phyloP scores from a whole-genome alignment of 2,329 filamentous ascomycete genomes.

The Colletotrichum graminicola region DNA sequence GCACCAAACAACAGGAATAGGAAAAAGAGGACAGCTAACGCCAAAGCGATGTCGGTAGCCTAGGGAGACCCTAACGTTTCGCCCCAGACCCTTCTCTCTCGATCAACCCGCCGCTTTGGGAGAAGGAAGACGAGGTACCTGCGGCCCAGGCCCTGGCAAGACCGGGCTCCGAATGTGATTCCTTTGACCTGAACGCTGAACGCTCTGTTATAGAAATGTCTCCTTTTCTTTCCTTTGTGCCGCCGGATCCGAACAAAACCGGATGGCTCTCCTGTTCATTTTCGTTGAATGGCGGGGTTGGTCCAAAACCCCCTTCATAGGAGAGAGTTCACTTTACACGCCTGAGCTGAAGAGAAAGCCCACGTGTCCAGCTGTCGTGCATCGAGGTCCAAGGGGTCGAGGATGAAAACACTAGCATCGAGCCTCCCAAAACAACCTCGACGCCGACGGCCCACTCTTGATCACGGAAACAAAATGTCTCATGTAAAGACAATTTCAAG shows the following conservation, averaged over 20 bases:
- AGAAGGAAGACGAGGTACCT: not conserved
- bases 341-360: not conserved
- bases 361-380: not conserved
- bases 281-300: not conserved
- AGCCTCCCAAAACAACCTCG: not conserved
- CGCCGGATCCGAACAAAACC: not conserved
- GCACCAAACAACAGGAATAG: not conserved
- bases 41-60: not conserved
- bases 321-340: not conserved
- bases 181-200: conserved; percentile 2
- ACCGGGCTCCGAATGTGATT: not conserved
- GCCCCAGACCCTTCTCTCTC: not conserved
- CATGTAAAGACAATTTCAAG: not conserved
- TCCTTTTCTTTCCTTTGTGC: not conserved
- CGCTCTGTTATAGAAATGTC: not conserved
- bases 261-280: not conserved
- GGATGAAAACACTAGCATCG: not conserved
- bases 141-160: not conserved
- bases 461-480: not conserved
- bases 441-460: not conserved
- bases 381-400: not conserved
- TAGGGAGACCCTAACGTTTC: not conserved
- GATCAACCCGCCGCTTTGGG: not conserved
- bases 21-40: not conserved
- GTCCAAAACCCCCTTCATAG: not conserved